Conservation (phyloP, 2,329 filamentous ascomycete species). For the Pseudonectria buxi region DNA sequence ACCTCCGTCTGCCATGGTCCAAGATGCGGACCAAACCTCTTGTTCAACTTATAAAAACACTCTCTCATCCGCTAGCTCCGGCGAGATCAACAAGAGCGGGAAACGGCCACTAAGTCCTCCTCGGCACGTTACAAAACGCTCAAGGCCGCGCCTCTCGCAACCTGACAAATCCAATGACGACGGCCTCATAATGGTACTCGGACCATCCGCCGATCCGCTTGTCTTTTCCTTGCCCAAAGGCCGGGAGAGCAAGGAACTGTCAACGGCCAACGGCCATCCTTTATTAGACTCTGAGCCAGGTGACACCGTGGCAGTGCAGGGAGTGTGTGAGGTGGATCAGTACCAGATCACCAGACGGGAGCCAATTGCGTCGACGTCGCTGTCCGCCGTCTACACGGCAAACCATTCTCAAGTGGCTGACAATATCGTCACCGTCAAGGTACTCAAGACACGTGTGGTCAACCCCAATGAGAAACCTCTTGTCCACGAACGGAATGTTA, state of each 20-base stretch:
- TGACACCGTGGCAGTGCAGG: slow-evolving; percentile 43
- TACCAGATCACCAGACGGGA: slow-evolving; percentile 51
- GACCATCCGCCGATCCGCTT: slow-evolving; percentile 42
- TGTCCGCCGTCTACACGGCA: slow-evolving; percentile 51
- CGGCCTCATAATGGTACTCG: slow-evolving; percentile 49
- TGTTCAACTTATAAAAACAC: neutral
- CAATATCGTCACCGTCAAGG: slow-evolving; percentile 53
- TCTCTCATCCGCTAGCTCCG: slow-evolving; percentile 24
- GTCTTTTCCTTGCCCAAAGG: slow-evolving; percentile 46
- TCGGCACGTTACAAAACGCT: slow-evolving; percentile 37
- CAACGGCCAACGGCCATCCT: slow-evolving; percentile 39
- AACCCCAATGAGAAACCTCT: slow-evolving; percentile 37
- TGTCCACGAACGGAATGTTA: slow-evolving; percentile 47
- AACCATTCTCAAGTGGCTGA: slow-evolving; percentile 46
- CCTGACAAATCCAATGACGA: slow-evolving; percentile 30
- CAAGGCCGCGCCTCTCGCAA: slow-evolving; percentile 25
- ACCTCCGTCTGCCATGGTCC: slow-evolving; percentile 21
- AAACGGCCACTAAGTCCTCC: slow-evolving; percentile 44
- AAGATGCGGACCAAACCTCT: slow-evolving; percentile 11
- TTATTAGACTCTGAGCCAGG: slow-evolving; percentile 44
- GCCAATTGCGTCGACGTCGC: slow-evolving; percentile 47
- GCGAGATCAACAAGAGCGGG: slow-evolving; percentile 37
- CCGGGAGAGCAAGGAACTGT: slow-evolving; percentile 41
- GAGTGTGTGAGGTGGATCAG: slow-evolving; percentile 43
- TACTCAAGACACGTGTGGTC: slow-evolving; percentile 47